These are phyloP conservation scores for Barnettozyma vustinii DNA, from an alignment of 805 yeast genomes.

Conservation along the genomic window DNA sequence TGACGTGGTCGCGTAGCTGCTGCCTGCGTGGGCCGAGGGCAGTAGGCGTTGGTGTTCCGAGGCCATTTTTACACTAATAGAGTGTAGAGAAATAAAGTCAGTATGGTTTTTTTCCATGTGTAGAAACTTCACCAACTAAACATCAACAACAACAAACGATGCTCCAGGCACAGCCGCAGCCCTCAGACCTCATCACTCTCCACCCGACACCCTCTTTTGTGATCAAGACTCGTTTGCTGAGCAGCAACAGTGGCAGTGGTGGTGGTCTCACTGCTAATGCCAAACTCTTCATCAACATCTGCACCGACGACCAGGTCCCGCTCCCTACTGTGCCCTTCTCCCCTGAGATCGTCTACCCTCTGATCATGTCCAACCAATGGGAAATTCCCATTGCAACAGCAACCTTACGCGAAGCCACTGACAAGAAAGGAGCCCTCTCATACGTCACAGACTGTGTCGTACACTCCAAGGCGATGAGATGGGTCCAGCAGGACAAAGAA, in stretches of 20 bases:
- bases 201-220: constrained; percentile 70
- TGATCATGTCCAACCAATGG: constrained; percentile 71
- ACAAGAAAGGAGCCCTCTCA: constrained; percentile 64
- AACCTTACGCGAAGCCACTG: constrained; percentile 44
- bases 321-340: constrained; percentile 49
- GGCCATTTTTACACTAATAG: neutral
- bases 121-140: neutral
- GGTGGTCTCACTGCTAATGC: constrained; percentile 29
- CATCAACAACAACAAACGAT: neutral
- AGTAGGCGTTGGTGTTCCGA: neutral
- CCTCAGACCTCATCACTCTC: constrained; percentile 23
- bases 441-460: constrained; percentile 77
- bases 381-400: constrained; percentile 79
- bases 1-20: neutral
- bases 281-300: constrained; percentile 76
- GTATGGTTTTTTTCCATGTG: neutral
- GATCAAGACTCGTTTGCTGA: constrained; percentile 51
- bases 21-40: constrained; percentile 1
- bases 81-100: no score
- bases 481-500: constrained; percentile 55
- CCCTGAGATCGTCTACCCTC: constrained; percentile 53
- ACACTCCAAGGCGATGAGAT: constrained; percentile 53
- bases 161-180: neutral
- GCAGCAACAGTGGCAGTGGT: constrained; percentile 24
- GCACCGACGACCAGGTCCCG: constrained; percentile 63